These are phyloP conservation scores for Rhizopogon salebrosus DNA, from an alignment of 768 basidiomycete genomes.

Conservation along the genomic window DNA sequence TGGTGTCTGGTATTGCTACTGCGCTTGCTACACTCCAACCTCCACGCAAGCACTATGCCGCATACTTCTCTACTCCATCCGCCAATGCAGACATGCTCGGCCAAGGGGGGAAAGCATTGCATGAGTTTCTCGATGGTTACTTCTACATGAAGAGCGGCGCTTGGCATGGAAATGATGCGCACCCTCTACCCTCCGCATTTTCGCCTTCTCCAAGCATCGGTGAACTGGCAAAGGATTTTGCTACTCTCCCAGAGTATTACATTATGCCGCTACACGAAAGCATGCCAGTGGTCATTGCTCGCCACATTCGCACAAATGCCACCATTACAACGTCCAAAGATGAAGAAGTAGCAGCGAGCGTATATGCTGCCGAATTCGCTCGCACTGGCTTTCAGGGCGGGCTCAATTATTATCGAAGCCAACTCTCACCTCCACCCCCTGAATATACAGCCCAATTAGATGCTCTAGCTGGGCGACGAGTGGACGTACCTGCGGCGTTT, in stretches of 20 bases:
- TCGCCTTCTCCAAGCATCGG: constrained; percentile 14
- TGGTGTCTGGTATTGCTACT: constrained; percentile 4
- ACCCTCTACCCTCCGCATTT: constrained; percentile 30
- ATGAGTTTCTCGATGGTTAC: constrained; percentile 19
- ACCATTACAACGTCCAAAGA: constrained; percentile 41
- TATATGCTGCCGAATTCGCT: constrained; percentile 45
- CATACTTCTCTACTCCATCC: constrained; percentile 41
- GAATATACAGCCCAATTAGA: constrained; percentile 35
- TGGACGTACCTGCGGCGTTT: constrained; percentile 53
- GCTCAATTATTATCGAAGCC: constrained; percentile 49
- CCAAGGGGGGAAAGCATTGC: constrained; percentile 12
- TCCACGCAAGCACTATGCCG: constrained; percentile 53
- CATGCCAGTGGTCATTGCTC: constrained; percentile 45
- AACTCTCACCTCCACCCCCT: constrained; percentile 24
- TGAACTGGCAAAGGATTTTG: constrained; percentile 27
- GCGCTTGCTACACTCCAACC: constrained; percentile 37
- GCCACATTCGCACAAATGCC: constrained; percentile 26
- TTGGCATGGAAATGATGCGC: constrained; percentile 38
- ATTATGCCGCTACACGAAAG: constrained; percentile 50
- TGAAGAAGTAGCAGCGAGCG: constrained; percentile 33
- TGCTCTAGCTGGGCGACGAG: constrained; percentile 40
- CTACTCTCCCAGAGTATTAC: constrained; percentile 52
- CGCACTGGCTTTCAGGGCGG: constrained; percentile 63
- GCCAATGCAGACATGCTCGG: constrained; percentile 43
- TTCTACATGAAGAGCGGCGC: constrained; percentile 54